Base-by-base conservation (phyloP, 2,329 filamentous ascomycete species). In the Chaetothyriales sp. region DNA sequence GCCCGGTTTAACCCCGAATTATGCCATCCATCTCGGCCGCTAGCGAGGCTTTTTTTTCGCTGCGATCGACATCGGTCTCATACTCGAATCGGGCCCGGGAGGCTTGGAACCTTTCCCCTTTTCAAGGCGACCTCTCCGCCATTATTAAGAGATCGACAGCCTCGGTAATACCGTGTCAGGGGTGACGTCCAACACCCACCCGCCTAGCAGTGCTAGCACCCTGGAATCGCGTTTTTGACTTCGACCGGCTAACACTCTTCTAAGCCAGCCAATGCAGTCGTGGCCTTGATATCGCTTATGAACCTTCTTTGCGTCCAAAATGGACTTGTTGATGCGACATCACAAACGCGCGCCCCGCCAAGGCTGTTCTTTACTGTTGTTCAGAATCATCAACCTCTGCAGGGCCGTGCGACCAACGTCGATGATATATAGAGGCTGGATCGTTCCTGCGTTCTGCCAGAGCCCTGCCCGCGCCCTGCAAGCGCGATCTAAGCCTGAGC, bases 151-250 rank as follows among this genome's bases (percentile, higher is more conserved):
- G 62, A 65, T 56, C 77, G 2, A 83, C 83, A 0, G 77, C 75
- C 19, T 71, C 67, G 0, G 80, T 79, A 22, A 69, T 70, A 5
- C 68, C 6, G 22, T 6, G 22, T 25, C 68, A 32, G 93, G 68
- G 47, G 79, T 77, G 15, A 80, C 74, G 5, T 70, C 70, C 3
- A 95, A 60, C 2, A 72, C 64, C 89, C 89, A 95, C 65, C 84
- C 80, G 0, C 88, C 89, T 15, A 83, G 75, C 0, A 67, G 66
- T 2, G 88, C 89, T 15, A 83, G 75, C 0, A 67, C 66, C 2
- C 73, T 66, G 1, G 83, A 66, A 0, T 65, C 61, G 3, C 81
- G 71, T 1, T 67, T 36, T 39, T 66, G 48, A 76, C 71, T 1
- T 65, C 55, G 4, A 60, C 57, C 0, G 81, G 70, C 22, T 77